Base-by-base conservation (phyloP, 352 stramenopile species). In the Paralagenidium karlingii region DNA sequence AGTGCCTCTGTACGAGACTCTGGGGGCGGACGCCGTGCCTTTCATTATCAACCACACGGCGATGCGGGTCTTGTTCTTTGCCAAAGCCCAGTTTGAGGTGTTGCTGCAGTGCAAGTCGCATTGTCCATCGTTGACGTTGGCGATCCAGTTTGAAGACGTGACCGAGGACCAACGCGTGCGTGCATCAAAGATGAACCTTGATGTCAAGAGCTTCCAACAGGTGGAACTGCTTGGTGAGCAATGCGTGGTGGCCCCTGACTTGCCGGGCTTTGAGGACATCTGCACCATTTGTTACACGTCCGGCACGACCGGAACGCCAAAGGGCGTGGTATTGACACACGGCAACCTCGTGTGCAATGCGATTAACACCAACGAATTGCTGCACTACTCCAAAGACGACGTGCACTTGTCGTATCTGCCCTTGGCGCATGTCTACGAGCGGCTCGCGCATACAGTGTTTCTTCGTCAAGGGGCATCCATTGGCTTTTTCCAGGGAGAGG, bases 371-470 rank as follows among this genome's bases (percentile, higher is more conserved):
- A 1, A 55, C 40, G 51, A 78, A 27, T 54, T 59, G 6, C 33
- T 80, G 25, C 24, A n/a, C 1, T 46, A 77, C 20, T 9, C 34
- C 2, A 8, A 51, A 3, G 38, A 49, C 8, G 55, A 68, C 16
- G 51, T 70, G 22, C 59, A 97, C 52, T 55, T 98, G n/a, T 94
- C 78, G 3, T 98, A 96, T 60, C 65, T 98, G 27, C 92, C 92
- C 3, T 55, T 98, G 12, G 83, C 88, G 4, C 93, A 98, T 58
- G 92, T 97, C 40, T 96, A 95, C 46, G 93, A 97, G 63, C 55
- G 80, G 13, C 63, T 65, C n/a, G 60, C 80, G 3, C 56, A 76
- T 38, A 47, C 59, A 4, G 51, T 67, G 37, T 43, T 88, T 22
- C 71, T 96, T 12, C 49, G 55, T 5, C 49, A 51, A 18, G 92